Base-by-base conservation (phyloP, 2,329 filamentous ascomycete genomes). In the Alternaria longipes region DNA sequence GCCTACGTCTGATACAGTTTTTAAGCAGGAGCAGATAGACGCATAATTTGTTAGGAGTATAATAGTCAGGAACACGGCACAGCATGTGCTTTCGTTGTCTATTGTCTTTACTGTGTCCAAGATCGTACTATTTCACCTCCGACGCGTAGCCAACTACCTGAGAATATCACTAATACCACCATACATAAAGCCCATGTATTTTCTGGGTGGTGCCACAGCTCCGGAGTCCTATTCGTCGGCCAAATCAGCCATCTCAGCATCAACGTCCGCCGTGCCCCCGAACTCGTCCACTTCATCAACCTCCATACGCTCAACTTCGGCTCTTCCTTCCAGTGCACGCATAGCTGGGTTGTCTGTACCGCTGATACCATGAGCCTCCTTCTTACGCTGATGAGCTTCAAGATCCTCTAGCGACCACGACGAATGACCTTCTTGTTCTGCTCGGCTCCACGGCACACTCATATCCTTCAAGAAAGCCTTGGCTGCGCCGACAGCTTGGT, bases 391-490 rank as follows among this genome's bases (percentile, higher is more conserved):
- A 80, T 97, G 91, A 51, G 82, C 84, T 79, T 90, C 87, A 53
- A 98, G 80, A 73, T 98, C 93, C 60, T 87, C 86, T 41, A 92
- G 82, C 60, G 90, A 93, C 95, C 95, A 99, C 9, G 92, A 96
- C 72, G 92, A 95, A 73, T 97, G 92, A 0, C 94, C 95, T 68
- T 97, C 94, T 73, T 97, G 93, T 76, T 97, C 90, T 67, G 87
- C 90, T 0, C 89, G 83, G 45, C 88, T 88, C 81, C 97, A 97
- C 4, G 94, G 94, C 76, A 96, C 93, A 5, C 92, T 94, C 92
- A 99, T 99, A 26, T 89, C 90, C 62, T 91, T 87, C 74, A 99
- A 80, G 79, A 99, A 99, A 54, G 91, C 91, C 81, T 96, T 93
- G 11, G 95, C 94, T 47, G 87, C 90, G 57, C 92, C 92, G 18